A percentile compares a stretch with the other conserved stretches of the same genome.
Conservation (phyloP, 2,329 filamentous ascomycete genomes). For the Epichloe sibirici region DNA sequence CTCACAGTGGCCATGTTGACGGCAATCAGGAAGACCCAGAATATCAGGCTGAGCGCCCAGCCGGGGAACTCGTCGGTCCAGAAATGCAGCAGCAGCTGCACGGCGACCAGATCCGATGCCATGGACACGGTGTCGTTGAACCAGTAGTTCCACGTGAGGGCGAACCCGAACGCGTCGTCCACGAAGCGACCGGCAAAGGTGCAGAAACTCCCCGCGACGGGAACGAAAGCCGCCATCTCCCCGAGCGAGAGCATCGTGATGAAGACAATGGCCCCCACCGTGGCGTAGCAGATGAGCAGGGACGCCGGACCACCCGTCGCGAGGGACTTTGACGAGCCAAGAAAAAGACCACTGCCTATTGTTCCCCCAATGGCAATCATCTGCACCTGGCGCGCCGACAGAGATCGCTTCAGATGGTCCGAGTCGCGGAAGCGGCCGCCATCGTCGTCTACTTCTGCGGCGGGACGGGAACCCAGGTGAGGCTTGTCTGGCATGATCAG, state of each 20-base stretch:
- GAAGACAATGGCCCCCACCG: slow-evolving; percentile 45
- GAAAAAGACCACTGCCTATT: slow-evolving; percentile 49
- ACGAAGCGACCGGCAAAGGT: slow-evolving; percentile 36
- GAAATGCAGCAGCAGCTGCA: slow-evolving; percentile 43
- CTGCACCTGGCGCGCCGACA: slow-evolving; percentile 51
- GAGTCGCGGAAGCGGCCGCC: slow-evolving; percentile 10
- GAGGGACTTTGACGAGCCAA: slow-evolving; percentile 48
- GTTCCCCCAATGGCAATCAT: slow-evolving; percentile 54
- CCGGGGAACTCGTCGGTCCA: slow-evolving; percentile 52
- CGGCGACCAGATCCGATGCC: slow-evolving; percentile 44
- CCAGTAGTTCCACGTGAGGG: slow-evolving; percentile 50
- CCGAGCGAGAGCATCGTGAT: slow-evolving; percentile 46
- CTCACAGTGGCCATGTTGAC: slow-evolving; percentile 23
- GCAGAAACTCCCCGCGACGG: slow-evolving; percentile 42
- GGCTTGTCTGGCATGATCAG: not conserved
- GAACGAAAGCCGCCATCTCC: slow-evolving; percentile 45
- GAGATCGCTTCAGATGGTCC: slow-evolving; percentile 33
- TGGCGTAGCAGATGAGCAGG: slow-evolving; percentile 40
- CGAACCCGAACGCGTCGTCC: slow-evolving; percentile 41
- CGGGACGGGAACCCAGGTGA: not conserved
- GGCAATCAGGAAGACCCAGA: slow-evolving; percentile 41
- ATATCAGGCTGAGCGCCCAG: slow-evolving; percentile 50
- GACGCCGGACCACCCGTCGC: slow-evolving; percentile 48
- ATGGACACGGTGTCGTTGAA: slow-evolving; percentile 47
- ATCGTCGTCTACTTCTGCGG: not conserved